phyloP scores from a whole-genome alignment of 108 stramenopile genomes.

The Skeletonema tropicum region DNA sequence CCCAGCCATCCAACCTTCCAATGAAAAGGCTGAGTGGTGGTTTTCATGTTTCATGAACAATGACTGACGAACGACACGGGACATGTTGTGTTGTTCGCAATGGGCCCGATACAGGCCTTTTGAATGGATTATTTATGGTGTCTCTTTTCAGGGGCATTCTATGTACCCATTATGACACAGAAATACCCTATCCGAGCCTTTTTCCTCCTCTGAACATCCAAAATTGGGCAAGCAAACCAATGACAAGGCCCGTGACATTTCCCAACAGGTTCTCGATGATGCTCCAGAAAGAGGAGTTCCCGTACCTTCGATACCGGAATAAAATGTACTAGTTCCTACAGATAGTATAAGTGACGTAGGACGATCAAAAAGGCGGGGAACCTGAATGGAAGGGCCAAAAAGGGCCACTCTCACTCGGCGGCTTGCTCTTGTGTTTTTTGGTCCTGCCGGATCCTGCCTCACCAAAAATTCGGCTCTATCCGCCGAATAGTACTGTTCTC shows the following conservation, averaged over 20 bases:
- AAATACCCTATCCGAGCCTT: background rate
- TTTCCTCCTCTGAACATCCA: no score
- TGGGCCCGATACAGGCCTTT: background rate
- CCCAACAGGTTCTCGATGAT: background rate
- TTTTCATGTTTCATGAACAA: no score
- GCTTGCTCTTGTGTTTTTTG: no score
- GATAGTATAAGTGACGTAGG: no score
- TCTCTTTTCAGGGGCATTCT: background rate
- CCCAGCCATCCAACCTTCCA: no score
- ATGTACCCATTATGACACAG: background rate
- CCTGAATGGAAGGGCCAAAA: no score
- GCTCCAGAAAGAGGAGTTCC: no score
- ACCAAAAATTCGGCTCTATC: background rate
- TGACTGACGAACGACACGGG: background rate
- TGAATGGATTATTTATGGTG: background rate
- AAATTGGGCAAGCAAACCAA: no score
- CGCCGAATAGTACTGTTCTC: background rate
- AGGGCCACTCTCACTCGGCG: no score
- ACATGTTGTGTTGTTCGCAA: no score
- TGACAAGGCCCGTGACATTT: background rate
- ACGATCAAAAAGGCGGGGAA: no score
- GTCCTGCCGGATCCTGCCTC: background rate
- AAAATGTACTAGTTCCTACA: background rate
- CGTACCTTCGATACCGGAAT: background rate
- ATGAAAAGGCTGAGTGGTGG: background rate